Evolutionary conservation across 2,329 filamentous ascomycete genomes (phyloP), one percentile per base, ranked within the genome.

Genomic region (Coccinonectria pachysandricola): DNA sequence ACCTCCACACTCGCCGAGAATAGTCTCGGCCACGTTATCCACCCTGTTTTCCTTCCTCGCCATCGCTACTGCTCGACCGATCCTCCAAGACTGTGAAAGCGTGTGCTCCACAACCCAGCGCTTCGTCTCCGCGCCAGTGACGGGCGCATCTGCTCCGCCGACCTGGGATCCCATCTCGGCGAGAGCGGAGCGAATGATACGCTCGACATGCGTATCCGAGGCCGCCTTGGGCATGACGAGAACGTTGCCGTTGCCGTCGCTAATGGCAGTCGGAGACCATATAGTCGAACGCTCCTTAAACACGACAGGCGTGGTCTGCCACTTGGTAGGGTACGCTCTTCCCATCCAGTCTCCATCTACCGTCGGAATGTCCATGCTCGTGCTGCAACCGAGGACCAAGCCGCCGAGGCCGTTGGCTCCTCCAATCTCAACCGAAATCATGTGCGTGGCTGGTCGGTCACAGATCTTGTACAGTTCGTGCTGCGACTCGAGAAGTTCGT

Each of bases 351-450:
- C 68, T 9, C 61, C 67, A 29, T 71, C 68, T 4, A 71, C 59
- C 3, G 57, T 57, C 0, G 66, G 65, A 1, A 68, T 35, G 28
- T 68, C 50, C 47, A 74, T 65, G 34, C 66, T 62, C 1, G 54
- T 53, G 27, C 62, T 65, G 0, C 67, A 65, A 5, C 71, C 71
- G 4, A 75, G 49, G 4, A 73, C 58, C 50, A 77, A 55, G 7
- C 66, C 64, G 36, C 72, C 64, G 7, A 78, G 54, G 1, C 75
- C 74, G 36, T 80, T 80, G 4, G 64, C 65, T 6, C 76, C 75
- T n/a, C 76, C 76, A 28, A 80, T 75, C 40, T 80, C 75, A 8
- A 78, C 48, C 1, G 70, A 63, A 34, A 79, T 70, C 34, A 78
- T 66, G 19, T 71, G 68, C 12, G 72, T 67, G 12, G 68, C 62